Conservation (phyloP, 2,329 filamentous ascomycete genomes). For the Trichoderma brevicompactum region DNA sequence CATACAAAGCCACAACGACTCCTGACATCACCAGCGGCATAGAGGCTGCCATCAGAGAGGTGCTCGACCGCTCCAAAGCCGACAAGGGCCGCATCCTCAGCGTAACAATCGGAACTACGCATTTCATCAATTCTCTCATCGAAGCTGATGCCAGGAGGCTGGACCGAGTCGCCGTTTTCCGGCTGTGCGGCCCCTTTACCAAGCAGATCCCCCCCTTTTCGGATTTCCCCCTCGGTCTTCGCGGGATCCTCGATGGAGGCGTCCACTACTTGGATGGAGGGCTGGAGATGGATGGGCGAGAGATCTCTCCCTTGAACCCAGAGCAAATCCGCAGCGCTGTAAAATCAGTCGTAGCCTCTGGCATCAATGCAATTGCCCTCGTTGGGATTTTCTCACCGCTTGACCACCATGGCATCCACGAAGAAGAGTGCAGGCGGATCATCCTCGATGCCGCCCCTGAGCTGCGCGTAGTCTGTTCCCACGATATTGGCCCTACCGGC, state of each 20-base stretch:
- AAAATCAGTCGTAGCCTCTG: conserved; percentile 41
- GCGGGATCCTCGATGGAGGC: conserved; percentile 48
- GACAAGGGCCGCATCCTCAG: conserved; percentile 47
- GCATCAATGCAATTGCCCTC: conserved; percentile 47
- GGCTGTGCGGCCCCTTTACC: conserved; percentile 52
- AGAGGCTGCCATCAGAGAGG: conserved; percentile 49
- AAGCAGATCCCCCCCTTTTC: conserved; percentile 51
- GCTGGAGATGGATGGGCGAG: conserved; percentile 54
- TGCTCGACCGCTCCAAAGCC: conserved; percentile 46
- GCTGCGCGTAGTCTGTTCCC: conserved; percentile 48
- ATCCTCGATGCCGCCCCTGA: conserved; percentile 44
- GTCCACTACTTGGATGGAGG: conserved; percentile 50
- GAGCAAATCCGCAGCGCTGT: conserved; percentile 44
- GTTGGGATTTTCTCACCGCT: conserved; percentile 54
- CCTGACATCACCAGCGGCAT: conserved; percentile 56
- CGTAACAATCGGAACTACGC: conserved; percentile 56
- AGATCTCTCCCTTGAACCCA: conserved; percentile 46
- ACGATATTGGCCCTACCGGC: conserved; percentile 50
- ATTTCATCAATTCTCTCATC: conserved; percentile 56
- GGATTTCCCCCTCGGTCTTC: conserved; percentile 50
- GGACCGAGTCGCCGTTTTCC: conserved; percentile 50
- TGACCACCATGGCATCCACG: conserved; percentile 48
- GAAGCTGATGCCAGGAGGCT: conserved; percentile 50
- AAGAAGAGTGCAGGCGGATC: conserved; percentile 45
- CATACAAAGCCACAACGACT: conserved; percentile 55